Evolutionary conservation across 2,329 filamentous ascomycete genomes (phyloP), one percentile per base, ranked within the genome.

Genomic region (Corinectria fuckeliana): DNA sequence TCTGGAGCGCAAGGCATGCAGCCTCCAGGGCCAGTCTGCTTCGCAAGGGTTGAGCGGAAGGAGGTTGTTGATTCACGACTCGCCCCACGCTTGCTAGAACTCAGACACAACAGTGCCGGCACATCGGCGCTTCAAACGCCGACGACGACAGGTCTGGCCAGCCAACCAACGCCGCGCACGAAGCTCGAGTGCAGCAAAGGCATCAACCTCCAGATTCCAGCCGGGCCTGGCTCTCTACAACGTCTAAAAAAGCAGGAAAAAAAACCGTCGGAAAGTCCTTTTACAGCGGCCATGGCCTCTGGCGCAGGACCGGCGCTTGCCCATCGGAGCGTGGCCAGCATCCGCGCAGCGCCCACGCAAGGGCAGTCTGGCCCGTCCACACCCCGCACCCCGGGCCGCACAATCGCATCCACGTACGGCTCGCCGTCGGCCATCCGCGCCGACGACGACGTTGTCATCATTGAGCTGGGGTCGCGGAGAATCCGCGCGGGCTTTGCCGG

Each of bases 401-500:
- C 79, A 70, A 76, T 85, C 68, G 72, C 87, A 28, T 78, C 86
- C 48, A 75, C 81, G 28, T 85, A 88, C 71, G 81, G 86, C 65
- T 85, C 85, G 44, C 80, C 87, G 65, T 84, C 87, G 60, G 76
- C 87, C 69, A 75, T 91, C 66, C 81, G 88, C 70, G 79, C 89
- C 69, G 93, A 97, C 69, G 95, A 99, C 71, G 95, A 97, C 66
- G 82, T 89, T 6, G 77, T 97, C 5, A 84, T 99, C 39, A 81
- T 97, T 50, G 93, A 98, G 74, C 75, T 98, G 32, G 93, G 93
- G 1, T 85, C 91, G 9, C 86, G 94, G 20, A 90, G 88, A 75
- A 75, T 98, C 23, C 87, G 90, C 42, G 89, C 90, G 9, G 95
- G 95, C 0, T 95, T 97, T 72, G 91, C 93, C 5, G 93, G 93